Base-by-base conservation (phyloP, 768 basidiomycete species). In the Boletus rex-veris region DNA sequence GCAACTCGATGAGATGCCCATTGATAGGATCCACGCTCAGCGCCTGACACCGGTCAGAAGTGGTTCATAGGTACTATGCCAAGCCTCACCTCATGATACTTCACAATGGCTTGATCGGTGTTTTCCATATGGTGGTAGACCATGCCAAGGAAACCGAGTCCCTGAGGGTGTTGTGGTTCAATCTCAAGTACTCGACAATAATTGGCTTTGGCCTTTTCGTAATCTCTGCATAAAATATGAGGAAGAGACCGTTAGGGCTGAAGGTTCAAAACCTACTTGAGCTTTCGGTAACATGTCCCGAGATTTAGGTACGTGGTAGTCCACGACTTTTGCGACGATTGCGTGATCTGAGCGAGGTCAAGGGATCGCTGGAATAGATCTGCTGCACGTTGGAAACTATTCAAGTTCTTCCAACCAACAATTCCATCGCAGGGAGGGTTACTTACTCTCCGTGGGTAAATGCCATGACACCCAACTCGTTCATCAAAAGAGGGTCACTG, bases 401-500 rank as follows among this genome's bases (percentile, higher is more conserved):
- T 31, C 8, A 33, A 93, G 62, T 40, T 41, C 5, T 44, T 44
- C 52, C 24, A 45, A 44, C 21, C 44, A 4, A 45, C 21, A 42
- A 24, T 46, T 36, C 24, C 10, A 14, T 24, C 15, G 51, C 43
- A 50, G 35, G 48, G 26, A 37, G 31, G 24, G 18, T 49, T 10
- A 74, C 86, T 67, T 64, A 95, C 92, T 90, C 75, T 71, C 85
- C 85, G 54, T 85, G 88, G 63, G 90, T 90, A 70, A 86, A 97
- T 4, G 88, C 87, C 80, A 97, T 88, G 1, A 98, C 93, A 4
- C 94, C 97, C 21, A 90, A 76, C 72, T 99, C 97, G 65, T 98
- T 98, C 51, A 88, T 77, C 43, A 98, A 75, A 51, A 98, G 74
- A 36, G 97, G 95, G 64, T 99, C 97, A 9, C 82, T 84, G 56